Evolutionary conservation across 2,329 filamentous ascomycete genomes (phyloP), one percentile per base, ranked within the genome.

Genomic region (Diplodia scrobiculata): DNA sequence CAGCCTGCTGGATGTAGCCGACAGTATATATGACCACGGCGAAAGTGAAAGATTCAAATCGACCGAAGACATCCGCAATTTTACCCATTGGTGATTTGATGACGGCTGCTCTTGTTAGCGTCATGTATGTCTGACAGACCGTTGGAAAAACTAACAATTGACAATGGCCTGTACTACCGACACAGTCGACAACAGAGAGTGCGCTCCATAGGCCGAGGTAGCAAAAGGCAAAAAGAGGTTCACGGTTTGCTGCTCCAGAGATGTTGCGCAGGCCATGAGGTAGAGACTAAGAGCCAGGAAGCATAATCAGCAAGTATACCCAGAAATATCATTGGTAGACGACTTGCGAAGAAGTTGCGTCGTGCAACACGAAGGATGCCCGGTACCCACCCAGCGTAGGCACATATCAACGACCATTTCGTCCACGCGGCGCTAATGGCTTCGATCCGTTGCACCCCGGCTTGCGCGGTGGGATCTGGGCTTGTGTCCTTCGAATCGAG

Each of bases 111-210:
- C 27, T 27, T 5, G 27, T 63, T 19, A 63, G 58, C 45, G 14
- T n/a, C 14, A n/a, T 25, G 21, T 2, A 13, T 32, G 2, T 47
- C 45, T 34, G 32, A 34, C 9, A 29, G 5, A 13, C 21, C 19
- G 21, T 2, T 27, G 10, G 19, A 7, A 13, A 19, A 13, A 25
- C 58, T 36, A 21, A 85, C 84, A 84, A 72, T 88, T 84, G 17
- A 89, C 86, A 3, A 89, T 84, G 70, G 84, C 84, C 68, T 88
- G 85, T 9, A 89, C 83, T 11, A 89, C 86, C 32, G 84, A 80
- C 27, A 89, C 84, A 0, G 87, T 89, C 17, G 87, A 86, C 50
- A 89, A 81, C 38, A 91, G 80, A 13, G 87, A 88, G 72, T 90
- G 89, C 58, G 83, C 81, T 47, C 80, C 79, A 72, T 90, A 91